These are phyloP conservation scores for Claviceps capensis DNA, from an alignment of 2,329 filamentous ascomycete species.

Conservation along the genomic window DNA sequence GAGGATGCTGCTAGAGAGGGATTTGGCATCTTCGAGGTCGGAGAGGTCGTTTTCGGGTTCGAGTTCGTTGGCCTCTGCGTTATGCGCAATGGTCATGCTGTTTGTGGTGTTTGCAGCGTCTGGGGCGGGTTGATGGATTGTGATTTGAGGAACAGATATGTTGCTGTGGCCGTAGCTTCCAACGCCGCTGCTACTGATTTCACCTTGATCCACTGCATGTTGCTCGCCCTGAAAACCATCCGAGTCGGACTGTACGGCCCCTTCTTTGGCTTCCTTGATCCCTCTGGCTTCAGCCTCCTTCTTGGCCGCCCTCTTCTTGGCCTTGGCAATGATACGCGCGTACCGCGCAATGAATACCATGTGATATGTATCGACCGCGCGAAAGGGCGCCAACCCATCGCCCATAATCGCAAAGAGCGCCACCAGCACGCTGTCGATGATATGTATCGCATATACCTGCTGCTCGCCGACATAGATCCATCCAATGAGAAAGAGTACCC, in stretches of 20 bases:
- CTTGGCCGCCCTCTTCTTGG: conserved; percentile 22
- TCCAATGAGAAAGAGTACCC: conserved; percentile 83
- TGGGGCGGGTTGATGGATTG: not conserved
- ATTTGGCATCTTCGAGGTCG: conserved; percentile 22
- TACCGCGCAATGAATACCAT: conserved; percentile 74
- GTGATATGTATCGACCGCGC: conserved; percentile 72
- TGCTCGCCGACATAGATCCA: conserved; percentile 72
- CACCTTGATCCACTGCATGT: not conserved
- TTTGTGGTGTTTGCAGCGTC: not conserved
- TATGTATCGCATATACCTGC: conserved; percentile 55
- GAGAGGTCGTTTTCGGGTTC: not conserved
- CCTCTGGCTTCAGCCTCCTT: not conserved
- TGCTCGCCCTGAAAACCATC: too few species aligned
- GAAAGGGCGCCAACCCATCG: conserved; percentile 60
- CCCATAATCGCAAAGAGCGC: conserved; percentile 59
- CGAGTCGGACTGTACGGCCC: too few species aligned
- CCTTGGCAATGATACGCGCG: conserved; percentile 22
- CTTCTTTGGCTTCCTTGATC: too few species aligned
- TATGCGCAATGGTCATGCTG: not conserved
- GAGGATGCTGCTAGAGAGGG: conserved; percentile 17
- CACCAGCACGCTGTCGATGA: conserved; percentile 59
- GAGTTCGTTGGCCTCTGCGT: not conserved
- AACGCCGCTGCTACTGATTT: conserved; percentile 8
- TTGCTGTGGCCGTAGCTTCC: not conserved
- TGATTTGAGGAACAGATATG: not conserved